Evolutionary conservation across 805 yeast species (phyloP), one percentile per base, ranked within the genome.

Genomic region (Groenewaldozyma salmanticensis): DNA sequence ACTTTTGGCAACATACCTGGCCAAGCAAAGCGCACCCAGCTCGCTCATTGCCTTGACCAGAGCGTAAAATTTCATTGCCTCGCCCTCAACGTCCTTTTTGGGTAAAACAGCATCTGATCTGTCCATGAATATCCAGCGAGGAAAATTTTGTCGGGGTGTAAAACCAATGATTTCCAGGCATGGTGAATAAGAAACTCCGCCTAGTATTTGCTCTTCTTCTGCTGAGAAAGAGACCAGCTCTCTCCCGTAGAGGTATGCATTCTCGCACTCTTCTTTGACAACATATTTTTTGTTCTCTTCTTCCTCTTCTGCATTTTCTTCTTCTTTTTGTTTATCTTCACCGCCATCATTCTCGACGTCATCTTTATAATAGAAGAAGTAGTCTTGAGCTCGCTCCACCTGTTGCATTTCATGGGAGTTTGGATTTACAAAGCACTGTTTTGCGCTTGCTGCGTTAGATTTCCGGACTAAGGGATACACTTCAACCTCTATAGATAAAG

Each of bases 91-190:
- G 49, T 79, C 77, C 11, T 60, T 57, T 2, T 43, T 21, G 2
- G 65, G 48, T 0, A 76, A 56, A 1, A 85, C 64, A 38, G 75
- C 68, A 13, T 64, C 65, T 0, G 90, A 61, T 39, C 81, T 88
- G 1, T 73, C 74, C 35, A 72, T 70, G 21, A 77, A 64, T 52
- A 70, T 75, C 56, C 79, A 77, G 4, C 77, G 67, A 0, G 86
- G 83, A 2, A 85, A 51, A 1, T 59, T 52, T 0, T 51, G 51
- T n/a, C 54, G 50, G 3, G 66, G 62, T 5, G 75, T 56, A 45
- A 85, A 75, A 0, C 86, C 84, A 19, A 83, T 51, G 1, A 86
- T 64, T 54, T 80, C 87, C 9, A 86, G 53, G 0, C 81, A 79
- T 1, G 79, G 68, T 3, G 44, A 42, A 0, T 79, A 66, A 2